phyloP scores from a whole-genome alignment of 2,329 filamentous ascomycete genomes.

The Lasiodiplodia sp. region DNA sequence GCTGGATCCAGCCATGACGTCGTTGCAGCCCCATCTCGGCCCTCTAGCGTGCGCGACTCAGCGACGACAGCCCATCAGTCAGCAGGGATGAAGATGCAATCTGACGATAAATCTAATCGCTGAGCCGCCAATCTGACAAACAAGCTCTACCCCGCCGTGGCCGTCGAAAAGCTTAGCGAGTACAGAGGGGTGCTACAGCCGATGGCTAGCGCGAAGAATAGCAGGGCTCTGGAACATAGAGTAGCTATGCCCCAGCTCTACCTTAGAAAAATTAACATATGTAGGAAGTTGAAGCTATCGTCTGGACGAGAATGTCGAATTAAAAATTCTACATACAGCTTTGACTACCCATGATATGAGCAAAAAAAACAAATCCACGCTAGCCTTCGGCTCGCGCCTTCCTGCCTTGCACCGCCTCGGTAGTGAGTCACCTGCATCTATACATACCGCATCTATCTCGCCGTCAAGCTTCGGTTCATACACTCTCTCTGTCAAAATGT shows the following conservation, averaged over 20 bases:
- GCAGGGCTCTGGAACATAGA: too few relatives aligned
- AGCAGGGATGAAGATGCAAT: slow-evolving; percentile 1
- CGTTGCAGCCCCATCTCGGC: neutral
- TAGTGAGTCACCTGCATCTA: neutral
- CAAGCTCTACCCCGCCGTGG: slow-evolving; percentile 20
- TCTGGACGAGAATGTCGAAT: too few relatives aligned
- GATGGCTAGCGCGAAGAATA: too few relatives aligned
- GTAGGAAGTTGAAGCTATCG: too few relatives aligned
- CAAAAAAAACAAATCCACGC: too few relatives aligned
- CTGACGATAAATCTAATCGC: neutral
- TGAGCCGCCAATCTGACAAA: neutral
- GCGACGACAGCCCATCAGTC: neutral
- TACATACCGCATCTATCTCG: neutral
- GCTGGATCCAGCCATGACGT: slow-evolving; percentile 18
- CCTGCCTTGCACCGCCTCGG: neutral
- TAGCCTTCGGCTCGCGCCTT: neutral
- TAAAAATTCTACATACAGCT: too few relatives aligned
- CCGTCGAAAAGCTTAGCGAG: slow-evolving; percentile 10
- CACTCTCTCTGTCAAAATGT: neutral
- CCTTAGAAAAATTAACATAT: too few relatives aligned
- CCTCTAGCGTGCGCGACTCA: slow-evolving; percentile 6
- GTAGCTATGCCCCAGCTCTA: too few relatives aligned
- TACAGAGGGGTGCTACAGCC: too few relatives aligned
- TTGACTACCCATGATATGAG: too few relatives aligned
- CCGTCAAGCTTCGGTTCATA: too few relatives aligned